Conservation (phyloP, 2,329 filamentous ascomycete genomes). For the Endoconidiophora laricicola region DNA sequence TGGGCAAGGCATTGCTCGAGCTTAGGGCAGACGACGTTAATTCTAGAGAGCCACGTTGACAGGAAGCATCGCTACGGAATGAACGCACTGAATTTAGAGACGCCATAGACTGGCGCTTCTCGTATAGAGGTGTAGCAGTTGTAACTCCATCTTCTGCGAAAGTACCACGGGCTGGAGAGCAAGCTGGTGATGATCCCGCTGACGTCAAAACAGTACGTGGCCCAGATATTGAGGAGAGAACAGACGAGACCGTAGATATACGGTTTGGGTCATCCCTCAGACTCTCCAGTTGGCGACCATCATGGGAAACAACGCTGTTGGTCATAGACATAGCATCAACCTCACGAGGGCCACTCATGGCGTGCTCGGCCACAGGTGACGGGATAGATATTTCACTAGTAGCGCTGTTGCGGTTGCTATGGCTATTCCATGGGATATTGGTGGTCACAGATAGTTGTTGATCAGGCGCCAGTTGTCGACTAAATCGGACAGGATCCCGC, state of each 20-base stretch:
- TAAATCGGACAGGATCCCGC: slow-evolving; percentile 29
- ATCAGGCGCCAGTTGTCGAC: neutral
- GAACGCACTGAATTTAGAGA: slow-evolving; percentile 22
- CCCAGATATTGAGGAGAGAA: slow-evolving; percentile 30
- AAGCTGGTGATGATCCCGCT: slow-evolving; percentile 38
- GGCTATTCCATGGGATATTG: slow-evolving; percentile 11
- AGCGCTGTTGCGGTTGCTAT: slow-evolving; percentile 18
- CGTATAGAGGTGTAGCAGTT: slow-evolving; percentile 33
- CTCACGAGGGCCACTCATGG: slow-evolving; percentile 14
- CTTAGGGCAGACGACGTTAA: neutral
- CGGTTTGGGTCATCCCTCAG: slow-evolving; percentile 40
- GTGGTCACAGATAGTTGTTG: neutral
- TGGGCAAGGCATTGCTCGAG: neutral
- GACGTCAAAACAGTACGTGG: slow-evolving; percentile 45
- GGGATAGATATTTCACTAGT: slow-evolving; percentile 8
- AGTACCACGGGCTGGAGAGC: slow-evolving; percentile 37
- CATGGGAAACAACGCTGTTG: slow-evolving; percentile 40
- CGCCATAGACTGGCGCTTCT: slow-evolving; percentile 36
- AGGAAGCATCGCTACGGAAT: slow-evolving; percentile 20
- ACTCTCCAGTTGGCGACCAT: slow-evolving; percentile 40
- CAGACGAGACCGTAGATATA: slow-evolving; percentile 41
- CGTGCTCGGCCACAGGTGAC: slow-evolving; percentile 1
- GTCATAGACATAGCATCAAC: slow-evolving; percentile 36
- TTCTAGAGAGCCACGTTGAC: slow-evolving; percentile 4
- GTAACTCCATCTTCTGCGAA: slow-evolving; percentile 20